Evolutionary conservation across 2,329 filamentous ascomycete genomes (phyloP).

Genomic region (Beauveria brongniartii): DNA sequence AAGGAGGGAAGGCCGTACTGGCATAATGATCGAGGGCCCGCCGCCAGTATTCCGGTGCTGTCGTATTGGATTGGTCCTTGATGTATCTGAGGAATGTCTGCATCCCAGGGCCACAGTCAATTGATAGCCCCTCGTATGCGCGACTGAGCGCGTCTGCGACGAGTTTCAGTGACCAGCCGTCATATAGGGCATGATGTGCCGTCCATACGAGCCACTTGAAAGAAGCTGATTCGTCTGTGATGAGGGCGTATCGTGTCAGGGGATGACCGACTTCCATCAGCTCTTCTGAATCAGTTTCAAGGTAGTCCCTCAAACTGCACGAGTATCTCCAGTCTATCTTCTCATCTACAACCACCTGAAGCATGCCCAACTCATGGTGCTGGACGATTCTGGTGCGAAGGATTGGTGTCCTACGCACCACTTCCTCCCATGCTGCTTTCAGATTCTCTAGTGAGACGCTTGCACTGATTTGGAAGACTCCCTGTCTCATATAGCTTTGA

Average conservation of each 20-base stretch:
- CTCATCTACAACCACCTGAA: neutral
- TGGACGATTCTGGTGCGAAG: neutral
- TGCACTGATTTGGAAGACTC: neutral
- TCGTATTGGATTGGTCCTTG: neutral
- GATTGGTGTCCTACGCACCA: neutral
- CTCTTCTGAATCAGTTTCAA: neutral
- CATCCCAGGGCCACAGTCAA: neutral
- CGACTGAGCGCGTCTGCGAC: neutral
- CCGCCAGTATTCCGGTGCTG: neutral
- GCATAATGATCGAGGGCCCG: neutral
- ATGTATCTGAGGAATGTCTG: neutral
- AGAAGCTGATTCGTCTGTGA: neutral
- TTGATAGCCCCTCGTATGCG: neutral
- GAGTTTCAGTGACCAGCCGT: slow-evolving; percentile 19
- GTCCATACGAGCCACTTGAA: slow-evolving; percentile 21
- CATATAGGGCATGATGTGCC: slow-evolving; percentile 23
- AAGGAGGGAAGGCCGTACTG: neutral
- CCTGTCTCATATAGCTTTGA: neutral
- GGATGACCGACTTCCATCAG: neutral
- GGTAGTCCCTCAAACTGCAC: neutral
- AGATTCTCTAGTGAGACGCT: too few species aligned
- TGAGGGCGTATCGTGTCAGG: neutral
- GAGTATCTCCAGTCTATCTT: neutral
- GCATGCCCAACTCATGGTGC: neutral
- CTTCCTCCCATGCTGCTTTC: neutral